These are phyloP conservation scores for Dillenia turbinata DNA, from an alignment of 164 flowering plant species.

Conservation along the genomic window DNA sequence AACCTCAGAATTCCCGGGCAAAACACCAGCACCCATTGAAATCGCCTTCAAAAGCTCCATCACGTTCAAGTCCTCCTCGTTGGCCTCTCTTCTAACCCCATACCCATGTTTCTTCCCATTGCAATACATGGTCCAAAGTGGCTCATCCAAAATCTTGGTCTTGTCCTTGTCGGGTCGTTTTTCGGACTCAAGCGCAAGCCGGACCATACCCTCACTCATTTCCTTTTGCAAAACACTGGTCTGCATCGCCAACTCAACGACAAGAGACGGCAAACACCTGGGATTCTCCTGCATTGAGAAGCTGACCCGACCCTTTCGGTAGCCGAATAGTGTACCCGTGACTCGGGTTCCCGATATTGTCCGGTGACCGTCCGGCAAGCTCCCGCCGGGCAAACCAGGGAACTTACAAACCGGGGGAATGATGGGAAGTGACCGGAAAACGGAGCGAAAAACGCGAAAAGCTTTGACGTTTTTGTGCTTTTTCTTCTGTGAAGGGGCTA, in stretches of 20 bases:
- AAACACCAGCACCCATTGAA: constrained; percentile 83
- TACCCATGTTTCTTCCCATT: constrained; percentile 71
- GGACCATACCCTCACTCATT: constrained; percentile 58
- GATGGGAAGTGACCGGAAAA: constrained; percentile 70
- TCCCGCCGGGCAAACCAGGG: constrained; percentile 25
- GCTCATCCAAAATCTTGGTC: constrained; percentile 55
- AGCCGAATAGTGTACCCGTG: constrained; percentile 74
- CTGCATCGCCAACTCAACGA: constrained; percentile 63
- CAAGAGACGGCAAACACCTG: constrained; percentile 41
- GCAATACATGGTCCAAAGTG: constrained; percentile 71
- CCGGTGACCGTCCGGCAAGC: constrained; percentile 12
- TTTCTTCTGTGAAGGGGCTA: constrained; percentile 43
- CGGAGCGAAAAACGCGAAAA: constrained; percentile 50
- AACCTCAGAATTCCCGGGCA: constrained; percentile 35
- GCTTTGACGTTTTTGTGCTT: constrained; percentile 28
- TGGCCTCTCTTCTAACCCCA: constrained; percentile 51
- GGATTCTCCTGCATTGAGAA: constrained; percentile 62
- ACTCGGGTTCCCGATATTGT: constrained; percentile 25
- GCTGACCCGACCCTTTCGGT: constrained; percentile 59
- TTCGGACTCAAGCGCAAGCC: constrained; percentile 76
- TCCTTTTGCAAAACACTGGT: constrained; percentile 56
- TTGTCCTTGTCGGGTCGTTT: constrained; percentile 44
- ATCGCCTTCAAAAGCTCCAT: constrained; percentile 55
- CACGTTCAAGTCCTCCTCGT: constrained; percentile 56
- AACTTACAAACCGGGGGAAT: constrained; percentile 57